These are phyloP conservation scores for Paecilomyces formosus DNA, from an alignment of 2,329 filamentous ascomycete species.

Conservation along the genomic window DNA sequence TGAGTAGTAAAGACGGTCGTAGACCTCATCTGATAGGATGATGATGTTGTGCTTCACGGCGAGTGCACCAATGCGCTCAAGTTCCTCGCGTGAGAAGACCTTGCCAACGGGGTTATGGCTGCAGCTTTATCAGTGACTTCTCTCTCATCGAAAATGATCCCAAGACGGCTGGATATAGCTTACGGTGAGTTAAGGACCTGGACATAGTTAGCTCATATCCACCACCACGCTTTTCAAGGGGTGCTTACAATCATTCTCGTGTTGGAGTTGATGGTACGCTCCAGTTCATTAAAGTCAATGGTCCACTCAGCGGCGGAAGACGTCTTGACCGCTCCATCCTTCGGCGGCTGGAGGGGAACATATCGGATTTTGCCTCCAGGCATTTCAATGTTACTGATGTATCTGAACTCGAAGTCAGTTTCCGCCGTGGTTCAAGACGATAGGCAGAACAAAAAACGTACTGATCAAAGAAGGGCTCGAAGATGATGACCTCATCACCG, in stretches of 20 bases:
- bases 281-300: conserved; percentile 75
- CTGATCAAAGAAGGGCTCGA: conserved; percentile 99
- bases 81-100: conserved; percentile 77
- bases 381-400: conserved; percentile 99
- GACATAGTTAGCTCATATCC: conserved; percentile 5
- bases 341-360: conserved; percentile 86
- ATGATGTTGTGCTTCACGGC: conserved; percentile 91
- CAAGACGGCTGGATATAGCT: conserved; percentile 10
- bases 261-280: conserved; percentile 70
- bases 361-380: conserved; percentile 90
- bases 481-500: conserved; percentile 94
- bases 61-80: conserved; percentile 75
- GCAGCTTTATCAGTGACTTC: background rate
- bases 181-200: conserved; percentile 46
- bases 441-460: conserved; percentile 45
- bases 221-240: conserved; percentile 38
- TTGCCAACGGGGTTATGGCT: conserved; percentile 93
- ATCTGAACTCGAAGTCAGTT: conserved; percentile 38
- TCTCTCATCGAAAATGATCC: background rate
- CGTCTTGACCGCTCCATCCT: conserved; percentile 68
- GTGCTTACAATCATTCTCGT: conserved; percentile 86
- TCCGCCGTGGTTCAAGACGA: background rate
- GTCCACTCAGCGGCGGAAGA: conserved; percentile 84
- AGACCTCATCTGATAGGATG: conserved; percentile 87
- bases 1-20: conserved; percentile 90